Evolutionary conservation across 148 eudicot genomes (phyloP).

Genomic region (Vaccinium corymbosum): DNA sequence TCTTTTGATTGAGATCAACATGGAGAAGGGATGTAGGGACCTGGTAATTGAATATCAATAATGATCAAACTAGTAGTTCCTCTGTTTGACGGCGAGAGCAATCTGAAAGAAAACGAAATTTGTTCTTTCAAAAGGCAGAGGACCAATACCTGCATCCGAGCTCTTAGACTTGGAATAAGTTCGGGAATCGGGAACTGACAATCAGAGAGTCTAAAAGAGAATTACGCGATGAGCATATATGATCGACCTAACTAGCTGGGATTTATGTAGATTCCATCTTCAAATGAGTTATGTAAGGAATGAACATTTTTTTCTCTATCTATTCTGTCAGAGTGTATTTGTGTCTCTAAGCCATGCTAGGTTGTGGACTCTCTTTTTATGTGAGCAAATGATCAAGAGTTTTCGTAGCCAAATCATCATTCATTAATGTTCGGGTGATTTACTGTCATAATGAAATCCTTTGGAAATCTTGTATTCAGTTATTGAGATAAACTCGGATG

Average conservation of each 20-base stretch:
- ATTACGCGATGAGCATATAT: background rate
- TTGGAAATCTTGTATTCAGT: conserved; percentile 25
- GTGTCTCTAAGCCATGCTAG: background rate
- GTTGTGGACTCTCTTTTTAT: background rate
- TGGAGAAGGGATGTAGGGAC: background rate
- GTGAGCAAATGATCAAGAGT: background rate
- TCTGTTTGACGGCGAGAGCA: background rate
- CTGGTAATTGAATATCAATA: background rate
- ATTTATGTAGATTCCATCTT: background rate
- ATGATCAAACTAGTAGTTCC: background rate
- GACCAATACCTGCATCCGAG: background rate
- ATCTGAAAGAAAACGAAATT: background rate
- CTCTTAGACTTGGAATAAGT: background rate
- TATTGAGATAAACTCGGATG: conserved; percentile 78
- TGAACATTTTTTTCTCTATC: background rate
- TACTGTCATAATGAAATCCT: background rate
- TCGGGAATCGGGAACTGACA: background rate
- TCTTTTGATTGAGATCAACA: background rate
- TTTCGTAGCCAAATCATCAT: background rate
- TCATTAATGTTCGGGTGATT: background rate
- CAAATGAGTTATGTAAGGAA: background rate
- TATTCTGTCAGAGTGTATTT: background rate
- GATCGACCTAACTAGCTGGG: background rate
- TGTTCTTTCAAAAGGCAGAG: background rate
- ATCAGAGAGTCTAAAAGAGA: background rate